Base-by-base conservation (phyloP, 345 rosid species). In the Xanthoceras sorbifolium region DNA sequence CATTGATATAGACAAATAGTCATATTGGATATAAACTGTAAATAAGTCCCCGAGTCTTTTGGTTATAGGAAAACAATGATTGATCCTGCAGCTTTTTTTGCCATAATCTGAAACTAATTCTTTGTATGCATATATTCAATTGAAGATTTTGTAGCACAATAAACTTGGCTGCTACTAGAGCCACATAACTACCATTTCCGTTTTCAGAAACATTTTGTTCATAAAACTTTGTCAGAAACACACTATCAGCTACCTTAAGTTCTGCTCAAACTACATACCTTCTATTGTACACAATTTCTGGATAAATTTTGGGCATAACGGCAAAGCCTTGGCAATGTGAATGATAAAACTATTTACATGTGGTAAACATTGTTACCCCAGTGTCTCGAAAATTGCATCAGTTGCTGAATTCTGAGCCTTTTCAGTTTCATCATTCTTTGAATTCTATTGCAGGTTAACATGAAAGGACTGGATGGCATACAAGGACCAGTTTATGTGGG, bases 401-500 rank as follows among this genome's bases (percentile, higher is more conserved):
- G 34, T 36, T n/a, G 63, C 77, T 67, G 38, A 38, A 22, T 70
- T 64, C 60, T 32, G 36, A 57, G 69, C 57, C 7, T 38, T 67
- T 74, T 77, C 40, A 76, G 60, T 52, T 38, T 67, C 29, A 77
- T 42, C 54, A 67, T 67, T 64, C 57, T 55, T 81, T 76, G 29
- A 75, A 50, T 62, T 69, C 42, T 61, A 48, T 73, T 74, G 52
- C 92, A 95, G 98, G 95, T 95, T 74, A 95, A 96, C 85, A 90
- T 93, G 99, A 96, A 88, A 83, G 99, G 98, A 5, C 85, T 92
- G 73, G 99, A 96, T 85, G 99, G 98, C 59, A 92, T 96, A 74
- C 99, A 96, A 87, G 98, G 98, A 54, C 99, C 98, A 12, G 91
- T 93, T 40, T 93, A 95, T 82, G 98, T 95, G 72, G 99, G 99